Percentiles rank a stretch among this genome's conserved stretches.
Evolutionary conservation across 257 asterid genomes (phyloP).

Genomic region (Buddleja alternifolia): DNA sequence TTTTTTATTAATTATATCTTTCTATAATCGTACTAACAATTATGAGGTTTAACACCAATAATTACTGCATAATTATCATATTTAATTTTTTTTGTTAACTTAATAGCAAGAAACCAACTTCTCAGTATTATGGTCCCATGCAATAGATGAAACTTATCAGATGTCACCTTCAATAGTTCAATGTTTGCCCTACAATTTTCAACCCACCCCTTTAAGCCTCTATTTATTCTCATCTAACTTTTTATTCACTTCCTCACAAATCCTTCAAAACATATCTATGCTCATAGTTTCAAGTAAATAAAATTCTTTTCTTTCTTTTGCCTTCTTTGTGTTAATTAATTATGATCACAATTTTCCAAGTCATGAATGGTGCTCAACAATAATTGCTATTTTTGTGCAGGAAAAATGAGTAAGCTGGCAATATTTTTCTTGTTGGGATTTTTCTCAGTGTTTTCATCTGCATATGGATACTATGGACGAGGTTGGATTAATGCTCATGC

Average conservation of each 20-base stretch:
- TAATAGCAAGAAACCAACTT: conserved; percentile 9
- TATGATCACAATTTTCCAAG: not conserved
- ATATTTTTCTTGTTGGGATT: conserved; percentile 46
- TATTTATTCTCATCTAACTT: conserved; percentile 64
- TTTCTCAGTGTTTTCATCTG: conserved; percentile 40
- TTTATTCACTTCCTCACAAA: conserved; percentile 43
- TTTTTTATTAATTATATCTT: no score
- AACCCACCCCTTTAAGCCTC: conserved; percentile 31
- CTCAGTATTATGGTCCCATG: conserved; percentile 48
- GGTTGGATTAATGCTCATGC: conserved; percentile 92
- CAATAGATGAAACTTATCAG: conserved; percentile 39
- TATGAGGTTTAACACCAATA: no score
- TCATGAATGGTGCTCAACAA: no score
- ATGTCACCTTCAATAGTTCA: conserved; percentile 50
- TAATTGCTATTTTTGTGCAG: conserved; percentile 30
- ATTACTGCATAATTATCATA: no score
- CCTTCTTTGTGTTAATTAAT: not conserved
- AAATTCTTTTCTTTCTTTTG: not conserved
- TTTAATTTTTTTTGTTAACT: not conserved
- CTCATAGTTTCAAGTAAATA: conserved; percentile 23
- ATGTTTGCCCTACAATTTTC: conserved; percentile 33
- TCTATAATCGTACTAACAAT: no score
- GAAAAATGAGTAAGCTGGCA: conserved; percentile 39
- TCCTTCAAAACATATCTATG: conserved; percentile 18
- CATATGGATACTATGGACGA: conserved; percentile 62